Conservation (phyloP, 106 monocot species). For the Apostasia ramifera region DNA sequence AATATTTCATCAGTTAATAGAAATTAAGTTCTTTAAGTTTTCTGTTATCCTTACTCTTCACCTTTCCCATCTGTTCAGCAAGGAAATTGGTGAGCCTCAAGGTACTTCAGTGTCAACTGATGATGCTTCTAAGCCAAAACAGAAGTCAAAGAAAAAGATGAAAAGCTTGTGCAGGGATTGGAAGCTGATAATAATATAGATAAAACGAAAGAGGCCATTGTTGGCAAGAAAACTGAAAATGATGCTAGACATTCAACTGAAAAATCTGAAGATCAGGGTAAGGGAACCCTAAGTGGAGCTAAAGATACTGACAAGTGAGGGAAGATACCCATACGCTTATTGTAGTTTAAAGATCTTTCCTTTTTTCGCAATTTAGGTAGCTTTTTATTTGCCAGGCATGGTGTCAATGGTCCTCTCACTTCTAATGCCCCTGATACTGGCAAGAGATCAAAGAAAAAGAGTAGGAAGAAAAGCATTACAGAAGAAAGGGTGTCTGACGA, state of each 20-base stretch:
- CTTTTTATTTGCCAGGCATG: slow-evolving; percentile 7
- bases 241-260: slow-evolving; percentile 6
- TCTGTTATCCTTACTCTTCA: neutral
- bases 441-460: slow-evolving; percentile 38
- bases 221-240: slow-evolving; percentile 13
- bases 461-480: slow-evolving; percentile 30
- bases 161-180: slow-evolving; percentile 5
- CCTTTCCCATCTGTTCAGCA: slow-evolving; percentile 1
- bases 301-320: slow-evolving; percentile 15
- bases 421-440: slow-evolving; percentile 12
- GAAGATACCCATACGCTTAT: neutral
- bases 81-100: slow-evolving; percentile 3
- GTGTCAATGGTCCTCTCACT: neutral
- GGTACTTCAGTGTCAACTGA: neutral
- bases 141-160: slow-evolving; percentile 35
- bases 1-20: neutral
- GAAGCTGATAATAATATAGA: slow-evolving; percentile 19
- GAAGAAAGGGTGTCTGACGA: neutral
- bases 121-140: slow-evolving; percentile 6
- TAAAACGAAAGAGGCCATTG: slow-evolving; percentile 34
- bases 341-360: no score
- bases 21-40: neutral
- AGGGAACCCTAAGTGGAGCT: slow-evolving; percentile 13
- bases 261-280: slow-evolving; percentile 1
- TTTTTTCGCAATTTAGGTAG: neutral